Percentiles rank a stretch among this genome's conserved stretches.
Evolutionary conservation across 2,329 filamentous ascomycete genomes (phyloP).

Genomic region (Penicillium sp.): DNA sequence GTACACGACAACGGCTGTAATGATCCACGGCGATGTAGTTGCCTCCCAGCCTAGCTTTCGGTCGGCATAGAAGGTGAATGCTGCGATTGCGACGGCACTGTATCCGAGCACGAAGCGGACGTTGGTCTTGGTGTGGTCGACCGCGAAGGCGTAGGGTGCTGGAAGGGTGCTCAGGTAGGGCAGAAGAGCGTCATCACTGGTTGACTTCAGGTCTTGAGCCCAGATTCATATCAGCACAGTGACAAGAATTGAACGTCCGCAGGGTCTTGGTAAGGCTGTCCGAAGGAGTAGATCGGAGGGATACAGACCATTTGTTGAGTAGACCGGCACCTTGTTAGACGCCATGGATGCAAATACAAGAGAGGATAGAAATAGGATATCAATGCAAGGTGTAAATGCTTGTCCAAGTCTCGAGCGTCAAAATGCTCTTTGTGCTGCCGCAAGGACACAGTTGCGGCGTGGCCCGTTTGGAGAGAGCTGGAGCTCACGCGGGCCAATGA

Average conservation of each 20-base stretch:
- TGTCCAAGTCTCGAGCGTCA: neutral
- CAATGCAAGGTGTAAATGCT: neutral
- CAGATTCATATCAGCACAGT: conserved; percentile 6
- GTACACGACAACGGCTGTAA: conserved; percentile 75
- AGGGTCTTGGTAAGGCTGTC: neutral
- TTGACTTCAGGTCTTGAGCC: conserved; percentile 83
- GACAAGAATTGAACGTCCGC: no score
- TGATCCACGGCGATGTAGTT: conserved; percentile 73
- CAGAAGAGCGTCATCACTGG: conserved; percentile 87
- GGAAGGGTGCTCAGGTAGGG: conserved; percentile 89
- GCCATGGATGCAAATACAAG: conserved; percentile 29
- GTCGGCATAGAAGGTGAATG: conserved; percentile 83
- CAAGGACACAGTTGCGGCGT: conserved; percentile 35
- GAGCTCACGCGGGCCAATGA: conserved; percentile 25
- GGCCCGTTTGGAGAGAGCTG: conserved; percentile 33
- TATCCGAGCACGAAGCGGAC: conserved; percentile 82
- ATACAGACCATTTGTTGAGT: conserved; percentile 44
- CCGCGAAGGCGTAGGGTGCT: conserved; percentile 61
- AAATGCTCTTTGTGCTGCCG: conserved; percentile 19
- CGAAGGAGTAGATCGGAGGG: conserved; percentile 10
- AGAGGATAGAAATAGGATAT: neutral
- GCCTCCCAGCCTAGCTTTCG: conserved; percentile 85
- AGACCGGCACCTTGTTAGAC: conserved; percentile 44
- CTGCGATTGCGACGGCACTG: conserved; percentile 73
- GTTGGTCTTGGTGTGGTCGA: conserved; percentile 77